Evolutionary conservation across 2,329 filamentous ascomycete species (phyloP).

Genomic region (Venturia nashicola): DNA sequence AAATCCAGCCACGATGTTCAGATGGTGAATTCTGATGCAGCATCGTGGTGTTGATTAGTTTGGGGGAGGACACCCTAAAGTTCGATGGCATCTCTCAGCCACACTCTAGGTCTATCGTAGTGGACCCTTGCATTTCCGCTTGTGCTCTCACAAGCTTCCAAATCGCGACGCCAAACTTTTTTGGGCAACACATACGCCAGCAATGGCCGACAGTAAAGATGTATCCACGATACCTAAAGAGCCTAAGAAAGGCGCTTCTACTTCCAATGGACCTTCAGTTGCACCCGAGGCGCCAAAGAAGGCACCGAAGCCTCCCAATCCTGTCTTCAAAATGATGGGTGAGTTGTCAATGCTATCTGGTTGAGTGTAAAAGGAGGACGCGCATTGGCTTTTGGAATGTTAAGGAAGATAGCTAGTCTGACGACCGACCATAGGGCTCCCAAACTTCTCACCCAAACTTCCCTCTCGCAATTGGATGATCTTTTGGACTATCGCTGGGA

Average conservation of each 20-base stretch:
- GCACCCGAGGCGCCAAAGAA: not conserved
- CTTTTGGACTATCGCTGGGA: slow-evolving; percentile 68
- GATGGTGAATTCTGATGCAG: too few species aligned
- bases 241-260: not conserved
- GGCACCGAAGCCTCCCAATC: slow-evolving; percentile 1
- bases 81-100: not conserved
- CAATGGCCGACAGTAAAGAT: not conserved
- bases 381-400: not conserved
- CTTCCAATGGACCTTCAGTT: not conserved
- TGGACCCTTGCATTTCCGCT: not conserved
- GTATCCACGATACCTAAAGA: not conserved
- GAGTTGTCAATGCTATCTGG: not conserved
- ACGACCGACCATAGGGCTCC: slow-evolving; percentile 49
- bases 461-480: slow-evolving; percentile 98
- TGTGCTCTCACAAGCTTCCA: not conserved
- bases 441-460: slow-evolving; percentile 68
- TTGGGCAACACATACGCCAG: not conserved
- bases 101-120: not conserved
- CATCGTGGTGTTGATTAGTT: not conserved
- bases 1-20: too few species aligned
- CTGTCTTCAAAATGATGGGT: slow-evolving; percentile 7
- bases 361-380: not conserved
- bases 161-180: not conserved
- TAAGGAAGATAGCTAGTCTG: not conserved
- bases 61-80: not conserved